phyloP scores from a whole-genome alignment of 495 filamentous ascomycete genomes.

The Aspergillus hancockii region DNA sequence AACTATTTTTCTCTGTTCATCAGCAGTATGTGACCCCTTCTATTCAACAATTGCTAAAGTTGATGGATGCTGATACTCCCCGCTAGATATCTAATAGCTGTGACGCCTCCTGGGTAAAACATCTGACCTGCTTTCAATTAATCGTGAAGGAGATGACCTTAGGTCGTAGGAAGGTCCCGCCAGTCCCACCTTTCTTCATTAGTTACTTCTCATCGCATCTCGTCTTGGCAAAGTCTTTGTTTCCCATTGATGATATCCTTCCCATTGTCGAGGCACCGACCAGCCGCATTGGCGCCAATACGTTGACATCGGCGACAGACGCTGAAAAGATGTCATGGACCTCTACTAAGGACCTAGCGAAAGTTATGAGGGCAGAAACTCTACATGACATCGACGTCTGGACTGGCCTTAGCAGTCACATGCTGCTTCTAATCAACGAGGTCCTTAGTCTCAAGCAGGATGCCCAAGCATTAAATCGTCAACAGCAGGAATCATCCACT shows the following conservation, averaged over 20 bases:
- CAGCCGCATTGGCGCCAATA: neutral
- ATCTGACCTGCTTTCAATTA: slow-evolving; percentile 8
- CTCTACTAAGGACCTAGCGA: neutral
- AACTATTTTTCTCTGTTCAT: slow-evolving; percentile 9
- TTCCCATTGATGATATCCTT: neutral
- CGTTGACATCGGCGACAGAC: neutral
- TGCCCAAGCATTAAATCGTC: neutral
- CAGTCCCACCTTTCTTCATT: neutral
- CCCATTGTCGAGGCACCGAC: neutral
- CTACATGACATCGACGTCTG: slow-evolving; percentile 6
- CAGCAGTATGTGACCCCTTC: slow-evolving; percentile 11
- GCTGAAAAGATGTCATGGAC: neutral
- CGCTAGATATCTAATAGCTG: slow-evolving; percentile 6
- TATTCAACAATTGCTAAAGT: too few species aligned
- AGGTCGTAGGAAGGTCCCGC: neutral
- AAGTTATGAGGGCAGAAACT: neutral
- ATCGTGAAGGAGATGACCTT: slow-evolving; percentile 3
- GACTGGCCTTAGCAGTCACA: slow-evolving; percentile 7
- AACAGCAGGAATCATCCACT: neutral
- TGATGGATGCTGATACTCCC: neutral
- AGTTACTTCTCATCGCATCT: slow-evolving; percentile 8
- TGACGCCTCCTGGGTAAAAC: slow-evolving; percentile 6
- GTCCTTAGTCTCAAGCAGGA: slow-evolving; percentile 3
- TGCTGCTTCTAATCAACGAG: slow-evolving; percentile 9
- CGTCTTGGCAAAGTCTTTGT: slow-evolving; percentile 2